Percentiles rank a stretch among this genome's conserved stretches.
Conservation (phyloP, 495 filamentous ascomycete species). For the Neurospora hispaniola region DNA sequence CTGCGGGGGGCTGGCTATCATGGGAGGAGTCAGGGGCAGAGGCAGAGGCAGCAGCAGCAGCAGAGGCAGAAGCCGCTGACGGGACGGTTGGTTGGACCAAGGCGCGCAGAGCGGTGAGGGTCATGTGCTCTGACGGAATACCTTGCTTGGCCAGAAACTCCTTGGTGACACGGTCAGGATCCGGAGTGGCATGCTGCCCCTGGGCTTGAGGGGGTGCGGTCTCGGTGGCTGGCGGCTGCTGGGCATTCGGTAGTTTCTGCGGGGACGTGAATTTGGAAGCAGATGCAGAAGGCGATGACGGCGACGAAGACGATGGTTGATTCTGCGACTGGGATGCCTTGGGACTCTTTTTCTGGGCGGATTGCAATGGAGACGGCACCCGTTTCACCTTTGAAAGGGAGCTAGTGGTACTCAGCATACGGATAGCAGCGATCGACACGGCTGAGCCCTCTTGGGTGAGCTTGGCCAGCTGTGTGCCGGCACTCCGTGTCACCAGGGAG, state of each 20-base stretch:
- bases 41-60: background rate
- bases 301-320: background rate
- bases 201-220: conserved; percentile 1
- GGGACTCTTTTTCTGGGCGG: background rate
- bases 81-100: conserved; percentile 15
- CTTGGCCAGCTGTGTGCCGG: conserved; percentile 10
- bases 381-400: conserved; percentile 14
- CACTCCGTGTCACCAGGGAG: conserved; percentile 11
- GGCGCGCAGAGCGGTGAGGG: conserved; percentile 22
- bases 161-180: conserved; percentile 22
- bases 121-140: conserved; percentile 23
- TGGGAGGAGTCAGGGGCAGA: background rate
- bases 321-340: background rate
- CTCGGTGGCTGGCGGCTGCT: background rate
- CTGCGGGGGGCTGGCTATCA: conserved; percentile 9
- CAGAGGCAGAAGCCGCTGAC: conserved; percentile 2
- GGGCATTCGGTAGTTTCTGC: background rate
- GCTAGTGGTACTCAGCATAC: background rate
- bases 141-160: conserved; percentile 18
- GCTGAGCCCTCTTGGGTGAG: conserved; percentile 5
- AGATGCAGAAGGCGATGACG: background rate
- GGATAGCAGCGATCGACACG: conserved; percentile 6
- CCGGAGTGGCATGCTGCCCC: conserved; percentile 6
- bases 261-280: background rate
- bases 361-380: conserved; percentile 1